Evolutionary conservation across 2,329 filamentous ascomycete genomes (phyloP).

Genomic region (Diaporthe vaccinii): DNA sequence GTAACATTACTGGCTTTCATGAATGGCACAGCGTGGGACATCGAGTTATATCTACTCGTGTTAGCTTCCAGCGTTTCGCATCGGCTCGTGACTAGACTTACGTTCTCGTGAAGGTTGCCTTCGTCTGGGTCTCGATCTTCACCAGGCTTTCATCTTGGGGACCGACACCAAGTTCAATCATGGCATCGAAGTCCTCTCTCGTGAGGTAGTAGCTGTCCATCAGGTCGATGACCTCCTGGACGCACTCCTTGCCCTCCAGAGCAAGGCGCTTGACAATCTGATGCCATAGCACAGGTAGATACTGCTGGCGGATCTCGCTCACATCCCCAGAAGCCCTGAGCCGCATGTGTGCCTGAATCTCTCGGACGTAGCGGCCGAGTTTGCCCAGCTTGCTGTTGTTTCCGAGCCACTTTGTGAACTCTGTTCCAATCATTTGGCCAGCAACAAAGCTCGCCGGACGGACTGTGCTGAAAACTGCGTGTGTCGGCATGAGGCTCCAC

Average conservation of each 20-base stretch:
- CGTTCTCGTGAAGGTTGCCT: conserved; percentile 89
- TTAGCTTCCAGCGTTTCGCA: conserved; percentile 41
- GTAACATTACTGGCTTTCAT: conserved; percentile 89
- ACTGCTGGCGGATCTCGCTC: conserved; percentile 94
- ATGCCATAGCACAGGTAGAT: conserved; percentile 89
- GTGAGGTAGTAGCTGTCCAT: conserved; percentile 99
- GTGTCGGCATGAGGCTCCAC: conserved; percentile 97
- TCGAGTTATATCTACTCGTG: conserved; percentile 79
- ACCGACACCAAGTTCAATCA: conserved; percentile 91
- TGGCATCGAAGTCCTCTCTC: conserved; percentile 92
- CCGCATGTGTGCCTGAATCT: conserved; percentile 98
- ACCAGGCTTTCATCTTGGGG: conserved; percentile 82
- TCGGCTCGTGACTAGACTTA: conserved; percentile 64
- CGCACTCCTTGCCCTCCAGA: conserved; percentile 83
- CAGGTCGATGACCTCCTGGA: conserved; percentile 87
- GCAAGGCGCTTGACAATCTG: conserved; percentile 82
- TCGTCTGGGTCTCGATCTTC: conserved; percentile 87
- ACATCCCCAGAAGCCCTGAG: conserved; percentile 90
- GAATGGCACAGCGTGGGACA: conserved; percentile 91
- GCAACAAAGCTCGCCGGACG: conserved; percentile 88
- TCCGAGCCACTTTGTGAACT: conserved; percentile 93
- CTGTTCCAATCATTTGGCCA: conserved; percentile 80
- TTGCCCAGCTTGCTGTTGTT: conserved; percentile 91
- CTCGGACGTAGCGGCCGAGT: conserved; percentile 85
- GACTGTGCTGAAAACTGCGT: conserved; percentile 96